Evolutionary conservation across 805 yeast species (phyloP), one percentile per base, ranked within the genome.

Genomic region (Saccharomycopsis microspora): DNA sequence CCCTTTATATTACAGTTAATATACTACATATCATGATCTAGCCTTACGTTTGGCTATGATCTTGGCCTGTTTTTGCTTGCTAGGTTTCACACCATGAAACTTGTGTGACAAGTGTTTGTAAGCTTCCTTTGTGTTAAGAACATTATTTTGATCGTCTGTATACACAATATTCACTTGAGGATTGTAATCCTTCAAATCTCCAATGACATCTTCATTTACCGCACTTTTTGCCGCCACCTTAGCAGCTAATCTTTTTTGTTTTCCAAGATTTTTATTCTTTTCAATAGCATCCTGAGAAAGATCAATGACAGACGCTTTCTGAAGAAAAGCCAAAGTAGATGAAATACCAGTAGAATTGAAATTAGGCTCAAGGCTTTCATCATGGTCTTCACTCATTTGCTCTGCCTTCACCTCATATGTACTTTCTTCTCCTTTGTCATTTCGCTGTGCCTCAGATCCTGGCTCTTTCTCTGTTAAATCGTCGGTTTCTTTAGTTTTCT

Each of bases 41-140:
- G 7, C 7, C 3, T 38, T 38, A 6, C n/a, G 11, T 38, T 38
- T 38, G 8, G 28, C 10, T 28, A 42, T 10, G n/a, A 44, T 10
- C 44, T 47, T 51, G 10, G 51, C 48, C 27, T 47, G 52, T 29
- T 51, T 51, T 29, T 42, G 39, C n/a, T 51, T 51, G 29, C 50
- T 49, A 29, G 47, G 47, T 5, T 43, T 51, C 33, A 53, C 51
- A 5, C 82, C 82, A 57, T 77, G 82, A 57, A 75, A 77, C 55
- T 74, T 68, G 49, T 75, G 80, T 19, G 80, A 74, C 45, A 76
- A 59, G 50, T 69, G 68, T 60, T 77, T 77, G 63, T 67, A 77
- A 3, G 83, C 82, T 51, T 72, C 71, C 55, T 75, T 77, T 5
- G 70, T 65, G 44, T 62, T 58, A n/a, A 77, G 56, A 4, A 64